Percentiles rank a stretch among this genome's conserved stretches.
Conservation (phyloP, 306 rosid species). For the Urtica urens region DNA sequence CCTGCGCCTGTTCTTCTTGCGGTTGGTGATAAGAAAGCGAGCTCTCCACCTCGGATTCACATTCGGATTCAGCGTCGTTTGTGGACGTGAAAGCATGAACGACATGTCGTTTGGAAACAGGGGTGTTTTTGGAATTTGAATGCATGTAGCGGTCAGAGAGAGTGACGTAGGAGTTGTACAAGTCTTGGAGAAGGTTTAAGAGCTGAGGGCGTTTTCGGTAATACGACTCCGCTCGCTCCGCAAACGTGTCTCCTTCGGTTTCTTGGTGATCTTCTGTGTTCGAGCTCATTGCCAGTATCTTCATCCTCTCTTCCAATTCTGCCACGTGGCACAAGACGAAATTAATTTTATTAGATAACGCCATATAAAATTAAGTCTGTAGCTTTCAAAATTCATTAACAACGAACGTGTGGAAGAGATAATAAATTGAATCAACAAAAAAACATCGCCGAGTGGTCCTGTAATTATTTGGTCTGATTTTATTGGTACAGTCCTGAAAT, state of each 20-base stretch:
- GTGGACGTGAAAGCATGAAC: constrained; percentile 39
- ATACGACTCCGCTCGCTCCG: constrained; percentile 83
- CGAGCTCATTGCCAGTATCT: constrained; percentile 27
- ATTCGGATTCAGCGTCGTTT: constrained; percentile 31
- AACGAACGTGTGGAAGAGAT: no score
- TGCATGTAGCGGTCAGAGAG: constrained; percentile 57
- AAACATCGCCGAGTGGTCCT: no score
- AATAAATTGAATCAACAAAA: no score
- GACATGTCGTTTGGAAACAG: constrained; percentile 45
- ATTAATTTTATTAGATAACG: no score
- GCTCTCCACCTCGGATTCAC: constrained; percentile 56
- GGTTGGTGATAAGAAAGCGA: constrained; percentile 60
- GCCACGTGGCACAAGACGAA: no score
- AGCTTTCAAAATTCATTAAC: no score
- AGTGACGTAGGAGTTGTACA: constrained; percentile 73
- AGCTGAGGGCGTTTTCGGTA: constrained; percentile 86
- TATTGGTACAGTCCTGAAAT: no score
- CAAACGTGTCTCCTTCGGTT: constrained; percentile 51
- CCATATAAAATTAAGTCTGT: no score
- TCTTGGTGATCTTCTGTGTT: constrained; percentile 36
- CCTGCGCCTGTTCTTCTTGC: background rate
- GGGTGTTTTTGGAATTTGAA: constrained; percentile 12
- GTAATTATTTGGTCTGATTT: no score
- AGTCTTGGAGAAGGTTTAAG: constrained; percentile 54
- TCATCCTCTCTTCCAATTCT: constrained; percentile 88